Evolutionary conservation across 306 rosid species (phyloP).

Genomic region (Arachis hypogaea): DNA sequence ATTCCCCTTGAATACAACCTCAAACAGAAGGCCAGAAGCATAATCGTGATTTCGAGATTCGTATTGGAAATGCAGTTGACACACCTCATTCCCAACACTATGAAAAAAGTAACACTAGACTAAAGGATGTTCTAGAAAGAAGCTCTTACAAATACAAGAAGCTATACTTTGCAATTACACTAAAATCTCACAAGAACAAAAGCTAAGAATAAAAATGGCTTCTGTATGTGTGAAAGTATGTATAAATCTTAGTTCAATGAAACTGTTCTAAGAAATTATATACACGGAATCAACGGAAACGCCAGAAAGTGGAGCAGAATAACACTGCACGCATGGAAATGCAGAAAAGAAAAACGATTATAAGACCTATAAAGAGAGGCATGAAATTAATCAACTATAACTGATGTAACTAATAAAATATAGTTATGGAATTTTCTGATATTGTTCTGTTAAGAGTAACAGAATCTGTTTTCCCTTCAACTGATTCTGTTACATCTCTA

Average conservation of each 20-base stretch:
- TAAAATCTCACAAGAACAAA: background rate
- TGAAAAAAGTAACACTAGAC: background rate
- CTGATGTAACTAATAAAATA: too few relatives aligned
- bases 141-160: constrained; percentile 11
- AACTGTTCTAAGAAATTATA: background rate
- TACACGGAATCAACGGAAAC: background rate
- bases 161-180: constrained; percentile 8
- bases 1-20: constrained; percentile 19
- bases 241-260: constrained; percentile 10
- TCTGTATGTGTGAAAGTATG: background rate
- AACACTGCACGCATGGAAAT: background rate
- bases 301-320: background rate
- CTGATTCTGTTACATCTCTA: too few relatives aligned
- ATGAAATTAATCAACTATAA: too few relatives aligned
- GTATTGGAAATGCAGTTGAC: constrained; percentile 8
- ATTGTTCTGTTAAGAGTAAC: too few relatives aligned
- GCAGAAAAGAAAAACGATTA: background rate
- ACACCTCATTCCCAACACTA: background rate
- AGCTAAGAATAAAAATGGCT: background rate
- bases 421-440: too few relatives aligned
- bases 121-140: constrained; percentile 25
- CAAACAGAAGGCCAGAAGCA: constrained; percentile 10
- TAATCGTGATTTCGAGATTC: constrained; percentile 7
- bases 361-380: background rate
- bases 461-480: too few relatives aligned